Evolutionary conservation across 768 basidiomycete genomes (phyloP), one percentile per base, ranked within the genome.

Genomic region (Phlebiopsis flavidoalba): DNA sequence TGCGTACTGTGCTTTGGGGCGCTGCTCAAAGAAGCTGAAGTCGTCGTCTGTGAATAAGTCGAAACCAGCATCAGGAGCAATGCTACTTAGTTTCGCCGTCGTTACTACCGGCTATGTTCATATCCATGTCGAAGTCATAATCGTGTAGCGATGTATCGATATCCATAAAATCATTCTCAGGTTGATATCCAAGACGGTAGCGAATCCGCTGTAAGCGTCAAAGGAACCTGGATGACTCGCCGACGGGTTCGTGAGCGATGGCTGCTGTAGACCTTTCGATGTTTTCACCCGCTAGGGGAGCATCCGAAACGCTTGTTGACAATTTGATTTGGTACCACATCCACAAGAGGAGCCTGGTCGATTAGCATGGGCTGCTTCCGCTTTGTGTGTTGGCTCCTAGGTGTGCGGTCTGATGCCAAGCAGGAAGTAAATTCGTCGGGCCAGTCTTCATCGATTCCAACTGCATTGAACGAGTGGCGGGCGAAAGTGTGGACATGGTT

Each of bases 1-100:
- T 37, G 35, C 71, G 68, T 8, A 68, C 56, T 48, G 66, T 60
- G 31, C 65, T 61, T 0, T 80, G 75, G 0, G 84, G 85, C 24
- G 78, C 79, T n/a, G n/a, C 68, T 94, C 91, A 69, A 93, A 95
- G 72, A 91, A 94, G 70, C 83, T 88, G 71, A 94, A 95, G 71
- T 95, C 92, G 58, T 93, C 92, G 55, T 95, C 92, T 0, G 92
- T 93, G 66, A 93, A 87, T 36, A 71, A 65, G 17, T 68, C 69
- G 53, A 76, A 72, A 21, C 72, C 71, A 33, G 69, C 71, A 54
- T 72, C 73, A 26, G 73, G 63, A 46, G 67, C 69, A 35, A 66
- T 70, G 17, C 64, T 65, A n/a, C n/a, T 67, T 66, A 33, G 71
- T 71, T 5, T 70, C 60, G 12, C 74, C 71, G 15, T 76, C 37